Base-by-base conservation (phyloP, 495 filamentous ascomycete genomes). In the Cetradonia linearis region DNA sequence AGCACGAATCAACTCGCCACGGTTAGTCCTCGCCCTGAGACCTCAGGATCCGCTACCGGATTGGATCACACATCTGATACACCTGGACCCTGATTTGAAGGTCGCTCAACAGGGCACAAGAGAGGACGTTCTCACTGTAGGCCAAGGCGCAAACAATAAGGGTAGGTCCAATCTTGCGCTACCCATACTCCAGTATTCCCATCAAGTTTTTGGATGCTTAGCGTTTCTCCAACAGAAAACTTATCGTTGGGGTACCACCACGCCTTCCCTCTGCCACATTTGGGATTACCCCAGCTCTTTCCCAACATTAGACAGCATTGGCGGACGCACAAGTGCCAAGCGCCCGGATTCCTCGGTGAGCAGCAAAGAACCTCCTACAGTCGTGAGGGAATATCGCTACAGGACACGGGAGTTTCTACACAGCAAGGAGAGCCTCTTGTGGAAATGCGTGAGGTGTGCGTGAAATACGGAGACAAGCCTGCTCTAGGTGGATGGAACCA, bases 31-130 rank as follows among this genome's bases (percentile, higher is more conserved):
- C 34, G 85, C 84, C 38, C 76, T 92, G 13, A 80, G 91, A 37
- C 86, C 91, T 14, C 90, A 96, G 68, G 92, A 97, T 68, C 77
- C 81, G 0, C 72, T 96, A 27, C 93, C 93, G 0, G 81, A 86
- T 5, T 98, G 93, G 93, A 86, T 95, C 44, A 94, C 86, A 1
- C 88, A 96, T 71, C 34, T 92, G 16, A 72, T 89, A 3, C 77
- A 86, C 50, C 72, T 95, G 14, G 80, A 82, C 31, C 77, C 83
- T 16, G 72, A 81, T 47, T 79, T 81, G 30, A 72, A 78, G 37
- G 68, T 93, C 23, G 71, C 79, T 0, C 70, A 74, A 0, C 74
- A 81, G 61, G 87, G 87, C 3, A 60, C 69, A 11, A 85, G 83
- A 66, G 68, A 77, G 8, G 67, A 70, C 4, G 82, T 86, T 1